phyloP scores from a whole-genome alignment of 768 basidiomycete genomes.

The Termitomyces sp. region DNA sequence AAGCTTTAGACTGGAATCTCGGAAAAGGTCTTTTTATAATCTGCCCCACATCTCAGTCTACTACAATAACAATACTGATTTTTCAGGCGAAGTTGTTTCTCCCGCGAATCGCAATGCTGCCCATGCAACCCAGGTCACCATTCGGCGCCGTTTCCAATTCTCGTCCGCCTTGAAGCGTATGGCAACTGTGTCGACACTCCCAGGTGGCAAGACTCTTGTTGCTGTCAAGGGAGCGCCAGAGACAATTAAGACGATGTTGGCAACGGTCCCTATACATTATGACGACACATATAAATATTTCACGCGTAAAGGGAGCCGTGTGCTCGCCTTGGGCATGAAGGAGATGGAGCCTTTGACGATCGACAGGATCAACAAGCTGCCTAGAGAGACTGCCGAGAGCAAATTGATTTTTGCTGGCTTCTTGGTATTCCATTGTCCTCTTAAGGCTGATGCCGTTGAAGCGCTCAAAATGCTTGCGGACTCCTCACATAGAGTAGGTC shows the following conservation, averaged over 20 bases:
- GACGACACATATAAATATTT: slow-evolving; percentile 96
- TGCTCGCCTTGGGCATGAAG: slow-evolving; percentile 87
- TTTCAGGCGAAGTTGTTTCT: slow-evolving; percentile 60
- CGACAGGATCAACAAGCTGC: slow-evolving; percentile 88
- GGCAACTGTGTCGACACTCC: slow-evolving; percentile 78
- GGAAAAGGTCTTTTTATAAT: slow-evolving; percentile 42
- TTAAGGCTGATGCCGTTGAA: slow-evolving; percentile 89
- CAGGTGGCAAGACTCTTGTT: slow-evolving; percentile 51
- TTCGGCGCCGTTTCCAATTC: slow-evolving; percentile 95
- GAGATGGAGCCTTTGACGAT: slow-evolving; percentile 64
- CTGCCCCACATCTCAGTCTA: neutral
- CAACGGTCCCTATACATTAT: slow-evolving; percentile 66
- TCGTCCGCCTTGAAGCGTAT: slow-evolving; percentile 96
- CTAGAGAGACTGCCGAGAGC: slow-evolving; percentile 77
- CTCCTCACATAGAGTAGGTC: slow-evolving; percentile 88
- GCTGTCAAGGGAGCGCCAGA: slow-evolving; percentile 97
- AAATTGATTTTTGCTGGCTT: slow-evolving; percentile 86
- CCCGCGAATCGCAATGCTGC: slow-evolving; percentile 50
- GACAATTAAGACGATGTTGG: slow-evolving; percentile 88
- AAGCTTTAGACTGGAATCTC: slow-evolving; percentile 86
- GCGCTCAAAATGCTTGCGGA: slow-evolving; percentile 92
- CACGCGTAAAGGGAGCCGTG: slow-evolving; percentile 88
- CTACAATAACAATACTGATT: slow-evolving; percentile 43
- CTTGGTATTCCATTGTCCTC: slow-evolving; percentile 96
- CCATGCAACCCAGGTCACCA: slow-evolving; percentile 56